phyloP scores from a whole-genome alignment of 495 filamentous ascomycete species.

The Gamarada debralockiae region DNA sequence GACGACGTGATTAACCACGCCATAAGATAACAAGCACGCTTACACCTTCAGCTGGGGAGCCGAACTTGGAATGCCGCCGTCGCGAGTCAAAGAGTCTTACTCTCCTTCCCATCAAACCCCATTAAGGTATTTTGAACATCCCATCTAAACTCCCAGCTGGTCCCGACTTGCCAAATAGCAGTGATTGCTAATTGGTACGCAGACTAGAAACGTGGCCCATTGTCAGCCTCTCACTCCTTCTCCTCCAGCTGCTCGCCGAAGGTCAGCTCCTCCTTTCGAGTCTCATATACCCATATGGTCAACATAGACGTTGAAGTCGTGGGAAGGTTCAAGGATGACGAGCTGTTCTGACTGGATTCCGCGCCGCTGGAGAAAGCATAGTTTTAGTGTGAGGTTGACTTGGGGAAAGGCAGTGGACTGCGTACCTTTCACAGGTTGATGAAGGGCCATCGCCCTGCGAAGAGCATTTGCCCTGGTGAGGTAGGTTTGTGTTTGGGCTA shows the following conservation, averaged over 20 bases:
- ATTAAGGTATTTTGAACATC: too few relatives aligned
- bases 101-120: too few relatives aligned
- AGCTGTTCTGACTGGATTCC: neutral
- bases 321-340: neutral
- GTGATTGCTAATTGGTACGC: too few relatives aligned
- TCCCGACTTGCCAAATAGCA: too few relatives aligned
- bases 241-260: neutral
- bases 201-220: too few relatives aligned
- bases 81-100: too few relatives aligned
- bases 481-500: neutral
- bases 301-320: neutral
- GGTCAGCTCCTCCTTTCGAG: neutral
- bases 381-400: neutral
- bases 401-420: neutral
- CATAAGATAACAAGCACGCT: too few relatives aligned
- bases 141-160: too few relatives aligned
- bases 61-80: too few relatives aligned
- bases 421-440: neutral
- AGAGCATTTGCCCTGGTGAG: neutral
- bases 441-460: neutral
- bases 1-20: too few relatives aligned
- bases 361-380: neutral
- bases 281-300: neutral
- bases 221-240: too few relatives aligned
- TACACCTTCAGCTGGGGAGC: too few relatives aligned